phyloP scores from a whole-genome alignment of 2,329 filamentous ascomycete species.

The Gliomastix tumulicola region DNA sequence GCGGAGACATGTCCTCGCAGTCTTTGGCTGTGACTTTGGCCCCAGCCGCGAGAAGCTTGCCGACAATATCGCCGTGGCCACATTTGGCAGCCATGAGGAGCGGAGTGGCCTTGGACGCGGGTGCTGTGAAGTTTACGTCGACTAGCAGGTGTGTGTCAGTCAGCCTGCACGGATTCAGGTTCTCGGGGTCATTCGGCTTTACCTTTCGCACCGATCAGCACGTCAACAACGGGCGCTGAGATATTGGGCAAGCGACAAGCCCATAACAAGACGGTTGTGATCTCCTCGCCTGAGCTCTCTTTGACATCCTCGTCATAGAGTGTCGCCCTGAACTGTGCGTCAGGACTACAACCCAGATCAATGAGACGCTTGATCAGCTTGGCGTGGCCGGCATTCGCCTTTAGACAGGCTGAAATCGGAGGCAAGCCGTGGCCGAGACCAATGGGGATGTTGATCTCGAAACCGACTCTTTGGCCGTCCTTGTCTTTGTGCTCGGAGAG shows the following conservation, averaged over 20 bases:
- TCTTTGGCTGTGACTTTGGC: background rate
- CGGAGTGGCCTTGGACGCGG: background rate
- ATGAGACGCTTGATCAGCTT: background rate
- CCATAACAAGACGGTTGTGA: background rate
- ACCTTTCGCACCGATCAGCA: background rate
- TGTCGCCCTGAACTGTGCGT: background rate
- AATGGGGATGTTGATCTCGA: no score
- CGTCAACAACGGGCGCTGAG: no score
- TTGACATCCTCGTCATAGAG: no score
- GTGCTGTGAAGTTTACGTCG: background rate
- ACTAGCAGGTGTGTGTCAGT: background rate
- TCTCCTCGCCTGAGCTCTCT: background rate
- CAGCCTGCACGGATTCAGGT: no score
- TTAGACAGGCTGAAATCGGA: no score
- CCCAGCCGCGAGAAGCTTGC: background rate
- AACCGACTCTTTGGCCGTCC: no score
- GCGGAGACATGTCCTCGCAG: background rate
- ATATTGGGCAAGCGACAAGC: background rate
- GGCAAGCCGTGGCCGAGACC: no score
- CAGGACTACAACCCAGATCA: background rate
- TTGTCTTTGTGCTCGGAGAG: no score
- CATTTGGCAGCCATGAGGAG: background rate
- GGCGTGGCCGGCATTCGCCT: no score
- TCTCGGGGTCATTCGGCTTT: no score
- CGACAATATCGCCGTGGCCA: background rate